Conservation (phyloP, 1,284 basidiomycete genomes). For the Sporisorium scitamineum region DNA sequence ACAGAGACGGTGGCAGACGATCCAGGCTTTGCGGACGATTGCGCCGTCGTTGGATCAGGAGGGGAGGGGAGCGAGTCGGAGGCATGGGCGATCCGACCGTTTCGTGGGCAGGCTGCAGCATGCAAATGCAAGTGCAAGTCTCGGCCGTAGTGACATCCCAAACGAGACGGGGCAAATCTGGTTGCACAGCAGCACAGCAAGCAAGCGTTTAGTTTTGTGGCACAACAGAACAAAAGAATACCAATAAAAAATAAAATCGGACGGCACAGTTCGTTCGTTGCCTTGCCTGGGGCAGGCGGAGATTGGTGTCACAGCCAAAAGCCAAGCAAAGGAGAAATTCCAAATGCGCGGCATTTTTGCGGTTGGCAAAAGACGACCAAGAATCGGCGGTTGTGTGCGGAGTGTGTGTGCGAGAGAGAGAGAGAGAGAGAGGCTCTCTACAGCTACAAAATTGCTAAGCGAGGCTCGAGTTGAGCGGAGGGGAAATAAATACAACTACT, state of each 20-base stretch:
- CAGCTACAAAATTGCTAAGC: neutral
- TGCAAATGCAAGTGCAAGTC: neutral
- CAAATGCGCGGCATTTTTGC: slow-evolving; percentile 3
- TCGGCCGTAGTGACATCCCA: neutral
- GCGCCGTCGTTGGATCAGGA: neutral
- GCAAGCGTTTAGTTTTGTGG: neutral
- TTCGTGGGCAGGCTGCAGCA: slow-evolving; percentile 3
- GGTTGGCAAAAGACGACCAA: neutral
- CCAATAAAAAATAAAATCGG: no score
- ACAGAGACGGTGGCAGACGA: neutral
- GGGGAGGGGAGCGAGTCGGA: neutral
- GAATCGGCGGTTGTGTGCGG: slow-evolving; percentile 1
- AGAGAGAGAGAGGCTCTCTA: no score
- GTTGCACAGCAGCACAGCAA: neutral
- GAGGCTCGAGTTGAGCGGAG: slow-evolving; percentile 4
- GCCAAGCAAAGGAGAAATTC: neutral
- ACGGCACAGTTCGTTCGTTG: no score
- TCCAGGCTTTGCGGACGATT: neutral
- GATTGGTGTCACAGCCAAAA: neutral
- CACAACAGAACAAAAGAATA: no score
- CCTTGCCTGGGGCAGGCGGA: slow-evolving; percentile 4
- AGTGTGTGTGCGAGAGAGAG: no score
- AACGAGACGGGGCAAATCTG: slow-evolving; percentile 7
- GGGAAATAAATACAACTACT: neutral
- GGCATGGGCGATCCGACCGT: slow-evolving; percentile 4